These are phyloP conservation scores for Annulohypoxylon moriforme DNA, from an alignment of 495 filamentous ascomycete species.

Conservation along the genomic window DNA sequence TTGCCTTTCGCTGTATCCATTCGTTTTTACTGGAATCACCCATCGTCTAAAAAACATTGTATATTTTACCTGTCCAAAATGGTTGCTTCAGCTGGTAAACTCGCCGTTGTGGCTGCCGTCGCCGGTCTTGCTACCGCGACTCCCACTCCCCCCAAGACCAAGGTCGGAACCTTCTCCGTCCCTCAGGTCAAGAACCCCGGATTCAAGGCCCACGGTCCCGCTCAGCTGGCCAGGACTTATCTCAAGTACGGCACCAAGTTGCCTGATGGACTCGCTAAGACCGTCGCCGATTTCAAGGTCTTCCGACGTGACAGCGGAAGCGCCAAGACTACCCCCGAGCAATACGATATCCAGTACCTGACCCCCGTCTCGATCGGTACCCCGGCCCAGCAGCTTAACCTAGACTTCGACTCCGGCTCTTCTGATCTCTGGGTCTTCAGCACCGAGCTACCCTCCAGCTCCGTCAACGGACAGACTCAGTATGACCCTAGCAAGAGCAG, in stretches of 20 bases:
- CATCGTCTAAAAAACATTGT: conserved; percentile 17
- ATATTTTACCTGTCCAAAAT: conserved; percentile 35
- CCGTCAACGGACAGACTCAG: conserved; percentile 58
- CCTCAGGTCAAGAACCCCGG: conserved; percentile 47
- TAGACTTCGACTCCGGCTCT: conserved; percentile 78
- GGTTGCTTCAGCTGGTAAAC: conserved; percentile 32
- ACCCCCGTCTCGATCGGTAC: conserved; percentile 70
- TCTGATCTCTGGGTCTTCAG: conserved; percentile 70
- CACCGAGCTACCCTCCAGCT: conserved; percentile 55
- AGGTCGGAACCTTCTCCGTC: conserved; percentile 42
- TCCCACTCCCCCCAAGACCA: conserved; percentile 31
- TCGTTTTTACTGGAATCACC: conserved; percentile 14
- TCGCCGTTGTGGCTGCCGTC: conserved; percentile 40
- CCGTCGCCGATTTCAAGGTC: conserved; percentile 44
- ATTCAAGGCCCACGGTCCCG: conserved; percentile 62
- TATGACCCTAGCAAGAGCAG: conserved; percentile 64
- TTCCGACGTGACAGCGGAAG: conserved; percentile 55
- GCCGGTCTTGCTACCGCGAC: conserved; percentile 40
- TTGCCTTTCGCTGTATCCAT: conserved; percentile 28
- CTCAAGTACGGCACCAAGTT: conserved; percentile 64
- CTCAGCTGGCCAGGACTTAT: conserved; percentile 67
- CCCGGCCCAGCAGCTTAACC: conserved; percentile 63
- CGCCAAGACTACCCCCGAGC: conserved; percentile 65
- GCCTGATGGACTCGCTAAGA: conserved; percentile 47
- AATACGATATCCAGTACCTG: conserved; percentile 70